These are phyloP conservation scores for Acanthamoeba sp. DNA, from an alignment of 208 protist species.

Conservation along the genomic window DNA sequence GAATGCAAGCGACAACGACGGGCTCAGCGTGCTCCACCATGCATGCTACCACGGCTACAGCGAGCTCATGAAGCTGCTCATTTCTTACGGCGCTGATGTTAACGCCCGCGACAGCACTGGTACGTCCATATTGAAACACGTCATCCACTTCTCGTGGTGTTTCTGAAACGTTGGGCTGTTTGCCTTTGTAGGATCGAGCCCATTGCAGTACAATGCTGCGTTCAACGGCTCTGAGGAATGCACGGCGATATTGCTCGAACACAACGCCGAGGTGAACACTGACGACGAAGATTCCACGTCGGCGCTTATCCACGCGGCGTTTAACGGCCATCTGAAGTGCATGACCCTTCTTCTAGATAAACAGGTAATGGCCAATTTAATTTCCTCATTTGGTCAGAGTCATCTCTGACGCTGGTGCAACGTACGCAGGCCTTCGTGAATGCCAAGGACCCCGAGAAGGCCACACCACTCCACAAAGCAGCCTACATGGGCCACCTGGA, in stretches of 20 bases:
- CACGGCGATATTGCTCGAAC: neutral
- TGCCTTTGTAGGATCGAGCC: neutral
- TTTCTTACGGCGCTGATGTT: slow-evolving; percentile 40
- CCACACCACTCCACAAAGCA: slow-evolving; percentile 67
- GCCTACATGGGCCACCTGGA: slow-evolving; percentile 55
- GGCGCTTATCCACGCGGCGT: slow-evolving; percentile 59
- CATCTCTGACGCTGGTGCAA: neutral
- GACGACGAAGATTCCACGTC: slow-evolving; percentile 12
- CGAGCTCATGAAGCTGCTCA: slow-evolving; percentile 35
- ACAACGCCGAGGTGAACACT: slow-evolving; percentile 45
- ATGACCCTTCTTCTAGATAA: slow-evolving; percentile 27
- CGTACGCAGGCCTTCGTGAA: slow-evolving; percentile 19
- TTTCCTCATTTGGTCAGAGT: neutral
- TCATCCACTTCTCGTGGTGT: neutral
- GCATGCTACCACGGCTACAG: slow-evolving; percentile 50
- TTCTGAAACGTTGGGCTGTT: neutral
- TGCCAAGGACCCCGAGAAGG: slow-evolving; percentile 14
- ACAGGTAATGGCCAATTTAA: neutral
- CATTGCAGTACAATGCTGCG: slow-evolving; percentile 62
- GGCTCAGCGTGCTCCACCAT: slow-evolving; percentile 51
- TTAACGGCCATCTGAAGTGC: slow-evolving; percentile 47
- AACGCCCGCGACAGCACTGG: slow-evolving; percentile 34
- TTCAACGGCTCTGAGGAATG: slow-evolving; percentile 71
- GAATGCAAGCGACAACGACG: slow-evolving; percentile 46
- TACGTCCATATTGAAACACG: neutral